Evolutionary conservation across 306 rosid genomes (phyloP).

Genomic region (Gynostemma pentaphyllum): DNA sequence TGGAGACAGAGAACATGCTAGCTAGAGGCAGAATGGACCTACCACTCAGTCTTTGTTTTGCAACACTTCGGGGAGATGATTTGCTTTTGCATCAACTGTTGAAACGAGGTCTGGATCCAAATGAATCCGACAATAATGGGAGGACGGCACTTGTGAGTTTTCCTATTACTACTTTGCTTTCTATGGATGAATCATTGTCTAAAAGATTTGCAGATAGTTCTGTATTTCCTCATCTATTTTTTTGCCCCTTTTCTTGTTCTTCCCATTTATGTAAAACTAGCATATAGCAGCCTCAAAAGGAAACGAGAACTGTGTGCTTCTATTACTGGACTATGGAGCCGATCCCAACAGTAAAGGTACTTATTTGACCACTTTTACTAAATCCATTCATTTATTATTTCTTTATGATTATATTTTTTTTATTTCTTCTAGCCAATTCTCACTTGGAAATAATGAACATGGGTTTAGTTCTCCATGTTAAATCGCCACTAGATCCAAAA

Average conservation of each 20-base stretch:
- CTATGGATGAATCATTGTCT: neutral
- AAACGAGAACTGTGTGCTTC: conserved; percentile 54
- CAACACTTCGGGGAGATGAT: conserved; percentile 75
- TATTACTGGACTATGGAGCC: conserved; percentile 57
- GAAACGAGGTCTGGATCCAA: conserved; percentile 62
- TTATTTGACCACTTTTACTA: neutral
- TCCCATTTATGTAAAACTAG: conserved; percentile 26
- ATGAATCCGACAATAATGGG: conserved; percentile 69
- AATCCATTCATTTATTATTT: neutral
- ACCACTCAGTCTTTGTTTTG: conserved; percentile 79
- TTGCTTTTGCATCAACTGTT: conserved; percentile 60
- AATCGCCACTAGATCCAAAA: no score
- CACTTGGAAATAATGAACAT: no score
- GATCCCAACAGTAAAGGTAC: conserved; percentile 77
- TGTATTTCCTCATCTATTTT: neutral
- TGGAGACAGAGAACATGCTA: conserved; percentile 77
- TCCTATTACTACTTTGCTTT: neutral
- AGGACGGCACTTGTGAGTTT: conserved; percentile 70
- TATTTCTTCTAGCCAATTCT: neutral
- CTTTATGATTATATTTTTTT: neutral
- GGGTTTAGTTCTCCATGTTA: no score
- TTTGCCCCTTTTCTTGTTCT: neutral
- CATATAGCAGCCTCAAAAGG: conserved; percentile 72
- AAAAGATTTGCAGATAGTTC: neutral
- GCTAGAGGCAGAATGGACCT: conserved; percentile 77